A percentile compares a stretch with the other conserved stretches of the same genome.
Conservation (phyloP, 73 alveolate genomes). For the Tetrahymena borealis region DNA sequence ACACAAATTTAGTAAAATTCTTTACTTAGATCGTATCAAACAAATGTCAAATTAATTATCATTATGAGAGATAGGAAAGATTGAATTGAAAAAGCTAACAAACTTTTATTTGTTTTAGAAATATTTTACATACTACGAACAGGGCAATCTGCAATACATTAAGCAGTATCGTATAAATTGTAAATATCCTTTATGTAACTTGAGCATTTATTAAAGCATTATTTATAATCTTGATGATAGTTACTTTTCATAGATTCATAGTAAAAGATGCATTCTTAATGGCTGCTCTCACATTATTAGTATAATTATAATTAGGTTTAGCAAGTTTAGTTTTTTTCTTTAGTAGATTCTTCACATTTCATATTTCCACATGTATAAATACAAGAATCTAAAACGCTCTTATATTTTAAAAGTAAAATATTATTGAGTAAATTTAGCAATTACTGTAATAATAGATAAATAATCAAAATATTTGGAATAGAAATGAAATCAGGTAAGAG, state of each 20-base stretch:
- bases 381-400: too few species aligned
- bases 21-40: too few species aligned
- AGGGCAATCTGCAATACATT: background rate
- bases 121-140: background rate
- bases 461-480: too few species aligned
- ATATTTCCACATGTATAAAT: too few species aligned
- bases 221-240: background rate
- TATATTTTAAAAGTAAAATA: too few species aligned
- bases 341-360: background rate
- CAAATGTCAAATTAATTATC: too few species aligned
- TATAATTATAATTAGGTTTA: background rate
- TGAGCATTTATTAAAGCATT: background rate
- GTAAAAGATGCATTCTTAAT: background rate
- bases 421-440: too few species aligned
- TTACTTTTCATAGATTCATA: background rate
- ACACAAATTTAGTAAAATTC: too few species aligned
- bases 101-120: background rate
- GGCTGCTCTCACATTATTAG: background rate
- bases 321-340: background rate
- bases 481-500: too few species aligned
- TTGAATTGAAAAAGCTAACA: too few species aligned
- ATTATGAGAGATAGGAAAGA: too few species aligned
- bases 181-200: background rate
- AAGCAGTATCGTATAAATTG: background rate
- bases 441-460: too few species aligned